Evolutionary conservation across 192 early-diverging fungal genomes (phyloP).

Genomic region (Kickxella alabastrina): DNA sequence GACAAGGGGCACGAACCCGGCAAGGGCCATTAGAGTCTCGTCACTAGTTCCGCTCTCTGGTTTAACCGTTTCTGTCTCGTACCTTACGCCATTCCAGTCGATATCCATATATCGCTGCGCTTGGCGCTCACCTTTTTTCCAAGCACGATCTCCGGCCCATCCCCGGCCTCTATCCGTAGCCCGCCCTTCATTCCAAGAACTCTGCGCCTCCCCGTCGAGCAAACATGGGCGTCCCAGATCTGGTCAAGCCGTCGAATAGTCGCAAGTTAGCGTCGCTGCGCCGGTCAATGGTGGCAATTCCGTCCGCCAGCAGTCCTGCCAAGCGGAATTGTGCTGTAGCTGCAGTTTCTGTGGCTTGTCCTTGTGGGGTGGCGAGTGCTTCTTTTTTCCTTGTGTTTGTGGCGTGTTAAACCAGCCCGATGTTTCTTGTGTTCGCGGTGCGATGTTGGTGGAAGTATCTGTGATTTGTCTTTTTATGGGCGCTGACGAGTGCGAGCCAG

Average conservation of each 20-base stretch:
- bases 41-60: too few species aligned
- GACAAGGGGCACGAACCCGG: conserved; percentile 10
- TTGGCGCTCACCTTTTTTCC: not conserved
- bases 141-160: conserved; percentile 9
- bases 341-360: not conserved
- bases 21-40: too few species aligned
- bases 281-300: conserved; percentile 11
- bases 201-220: conserved; percentile 5
- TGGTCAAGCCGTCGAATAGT: conserved; percentile 10
- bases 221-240: conserved; percentile 23
- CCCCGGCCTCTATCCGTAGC: not conserved
- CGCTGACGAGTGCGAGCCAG: not conserved
- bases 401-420: too few species aligned
- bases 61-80: not conserved
- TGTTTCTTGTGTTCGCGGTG: too few species aligned
- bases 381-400: too few species aligned
- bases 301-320: conserved; percentile 8
- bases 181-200: conserved; percentile 8
- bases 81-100: too few species aligned
- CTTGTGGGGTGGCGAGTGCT: too few species aligned
- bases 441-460: too few species aligned
- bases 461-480: not conserved
- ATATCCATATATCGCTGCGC: conserved; percentile 11
- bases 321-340: not conserved
- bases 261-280: conserved; percentile 14